phyloP scores from a whole-genome alignment of 2,329 filamentous ascomycete genomes.

The Cordyceps cicadae region DNA sequence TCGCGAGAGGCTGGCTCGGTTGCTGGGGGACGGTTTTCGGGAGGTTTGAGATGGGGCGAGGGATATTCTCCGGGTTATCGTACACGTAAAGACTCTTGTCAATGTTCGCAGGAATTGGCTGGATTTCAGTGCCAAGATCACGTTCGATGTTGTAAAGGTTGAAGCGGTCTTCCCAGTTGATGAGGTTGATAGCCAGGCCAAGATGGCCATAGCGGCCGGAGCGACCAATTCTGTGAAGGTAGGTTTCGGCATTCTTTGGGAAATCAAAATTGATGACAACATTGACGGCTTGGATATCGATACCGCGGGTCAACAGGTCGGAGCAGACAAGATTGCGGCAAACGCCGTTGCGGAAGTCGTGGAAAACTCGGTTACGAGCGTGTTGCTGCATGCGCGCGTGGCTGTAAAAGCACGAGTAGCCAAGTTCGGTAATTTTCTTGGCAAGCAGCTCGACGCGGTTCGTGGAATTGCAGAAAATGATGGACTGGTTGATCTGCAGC shows the following conservation, averaged over 20 bases:
- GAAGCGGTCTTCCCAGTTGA: constrained; percentile 99
- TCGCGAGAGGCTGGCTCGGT: constrained; percentile 19
- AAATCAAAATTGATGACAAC: constrained; percentile 99
- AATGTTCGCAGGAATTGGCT: constrained; percentile 87
- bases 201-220: constrained; percentile 95
- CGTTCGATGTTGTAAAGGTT: constrained; percentile 98
- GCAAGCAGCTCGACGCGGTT: constrained; percentile 95
- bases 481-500: constrained; percentile 98
- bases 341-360: constrained; percentile 96
- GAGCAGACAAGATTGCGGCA: constrained; percentile 98
- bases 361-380: constrained; percentile 95
- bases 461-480: constrained; percentile 99
- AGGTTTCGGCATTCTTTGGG: constrained; percentile 98
- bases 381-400: constrained; percentile 97
- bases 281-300: constrained; percentile 98
- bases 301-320: constrained; percentile 93
- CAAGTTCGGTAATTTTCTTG: constrained; percentile 98
- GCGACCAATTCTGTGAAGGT: constrained; percentile 94
- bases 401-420: constrained; percentile 99
- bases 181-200: constrained; percentile 95
- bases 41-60: constrained; percentile 61
- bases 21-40: constrained; percentile 21
- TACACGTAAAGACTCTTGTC: constrained; percentile 99
- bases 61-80: constrained; percentile 90
- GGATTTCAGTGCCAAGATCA: constrained; percentile 93